Percentiles rank a stretch among this genome's conserved stretches.
These are phyloP conservation scores for Sclerotinia subarctica DNA, from an alignment of 2,329 filamentous ascomycete genomes.

Conservation along the genomic window DNA sequence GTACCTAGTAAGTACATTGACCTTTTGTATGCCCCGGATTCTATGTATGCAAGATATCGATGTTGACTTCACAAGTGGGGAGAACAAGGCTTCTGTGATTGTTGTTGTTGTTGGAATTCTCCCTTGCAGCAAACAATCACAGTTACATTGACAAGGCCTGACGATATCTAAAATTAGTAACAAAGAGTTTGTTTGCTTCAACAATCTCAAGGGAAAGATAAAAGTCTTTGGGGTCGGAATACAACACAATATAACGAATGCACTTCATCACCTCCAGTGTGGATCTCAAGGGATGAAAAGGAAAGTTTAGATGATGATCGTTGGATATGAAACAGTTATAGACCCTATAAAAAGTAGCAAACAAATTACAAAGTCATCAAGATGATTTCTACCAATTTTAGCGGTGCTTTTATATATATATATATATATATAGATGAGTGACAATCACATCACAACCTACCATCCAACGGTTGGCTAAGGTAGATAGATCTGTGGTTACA, in stretches of 20 bases:
- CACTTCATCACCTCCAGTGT: background rate
- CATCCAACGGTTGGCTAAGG: background rate
- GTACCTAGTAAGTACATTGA: too few species aligned
- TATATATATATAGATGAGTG: too few species aligned
- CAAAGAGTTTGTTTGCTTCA: background rate
- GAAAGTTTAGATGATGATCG: background rate
- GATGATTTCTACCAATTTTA: background rate
- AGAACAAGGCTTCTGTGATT: background rate
- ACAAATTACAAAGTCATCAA: background rate
- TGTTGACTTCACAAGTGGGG: constrained; percentile 3
- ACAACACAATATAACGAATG: background rate
- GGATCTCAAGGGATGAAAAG: background rate
- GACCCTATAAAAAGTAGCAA: background rate
- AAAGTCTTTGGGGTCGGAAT: background rate
- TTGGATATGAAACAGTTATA: background rate
- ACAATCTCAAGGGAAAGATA: background rate
- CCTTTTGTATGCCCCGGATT: background rate
- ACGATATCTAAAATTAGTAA: background rate
- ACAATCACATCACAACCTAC: background rate
- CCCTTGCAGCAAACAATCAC: background rate
- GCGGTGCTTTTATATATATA: background rate
- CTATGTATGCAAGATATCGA: background rate
- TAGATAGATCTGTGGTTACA: background rate
- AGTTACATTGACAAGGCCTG: background rate
- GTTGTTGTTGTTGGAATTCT: background rate